phyloP scores from a whole-genome alignment of 306 rosid genomes.

The Arachis stenosperma region DNA sequence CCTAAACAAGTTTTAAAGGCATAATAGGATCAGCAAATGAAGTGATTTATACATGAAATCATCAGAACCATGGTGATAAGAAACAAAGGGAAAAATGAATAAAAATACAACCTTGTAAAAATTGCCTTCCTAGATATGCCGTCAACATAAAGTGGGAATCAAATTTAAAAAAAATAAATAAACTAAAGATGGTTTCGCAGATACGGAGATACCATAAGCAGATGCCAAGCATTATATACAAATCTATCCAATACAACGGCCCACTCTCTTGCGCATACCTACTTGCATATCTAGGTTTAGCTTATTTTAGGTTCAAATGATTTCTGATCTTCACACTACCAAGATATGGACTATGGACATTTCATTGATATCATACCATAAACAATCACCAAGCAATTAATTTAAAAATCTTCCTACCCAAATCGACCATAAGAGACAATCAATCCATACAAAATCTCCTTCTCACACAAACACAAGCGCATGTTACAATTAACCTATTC shows the following conservation, averaged over 20 bases:
- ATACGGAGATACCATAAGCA: too few species aligned
- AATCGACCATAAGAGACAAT: neutral
- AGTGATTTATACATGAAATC: conserved; percentile 12
- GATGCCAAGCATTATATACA: neutral
- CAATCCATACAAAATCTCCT: neutral
- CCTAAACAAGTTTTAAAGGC: conserved; percentile 3
- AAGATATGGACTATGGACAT: neutral
- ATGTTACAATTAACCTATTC: neutral
- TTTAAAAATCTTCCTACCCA: neutral
- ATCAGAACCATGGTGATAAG: conserved; percentile 2
- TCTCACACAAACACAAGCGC: neutral
- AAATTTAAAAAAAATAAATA: neutral
- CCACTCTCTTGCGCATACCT: too few species aligned
- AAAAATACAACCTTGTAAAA: neutral
- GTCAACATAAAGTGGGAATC: neutral
- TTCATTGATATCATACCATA: conserved; percentile 9
- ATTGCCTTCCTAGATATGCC: neutral
- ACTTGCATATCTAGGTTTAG: too few species aligned
- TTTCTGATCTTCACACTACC: too few species aligned
- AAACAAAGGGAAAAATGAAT: neutral
- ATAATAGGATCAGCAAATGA: conserved; percentile 10
- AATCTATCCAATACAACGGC: too few species aligned
- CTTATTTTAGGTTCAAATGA: too few species aligned
- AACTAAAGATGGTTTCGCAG: too few species aligned
- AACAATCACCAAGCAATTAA: neutral